Evolutionary conservation across 768 basidiomycete species (phyloP).

Genomic region (Macrolepiota fuliginosa): DNA sequence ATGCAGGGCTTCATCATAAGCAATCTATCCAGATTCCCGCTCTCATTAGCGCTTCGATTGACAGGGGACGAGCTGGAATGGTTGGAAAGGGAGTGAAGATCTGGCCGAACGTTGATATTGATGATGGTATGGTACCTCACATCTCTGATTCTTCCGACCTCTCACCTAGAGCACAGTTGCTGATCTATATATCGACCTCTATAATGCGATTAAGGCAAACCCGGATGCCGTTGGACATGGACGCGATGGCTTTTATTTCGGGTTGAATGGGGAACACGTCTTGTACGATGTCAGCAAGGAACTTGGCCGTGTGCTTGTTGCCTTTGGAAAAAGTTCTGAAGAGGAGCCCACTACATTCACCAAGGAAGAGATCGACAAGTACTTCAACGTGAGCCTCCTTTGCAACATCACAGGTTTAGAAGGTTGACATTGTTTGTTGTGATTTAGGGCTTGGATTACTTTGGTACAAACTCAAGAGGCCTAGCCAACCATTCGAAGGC

Average conservation of each 20-base stretch:
- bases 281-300: constrained; percentile 33
- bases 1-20: constrained; percentile 45
- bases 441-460: constrained; percentile 14
- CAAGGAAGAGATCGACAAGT: constrained; percentile 41
- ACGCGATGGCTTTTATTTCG: constrained; percentile 47
- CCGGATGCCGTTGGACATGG: constrained; percentile 37
- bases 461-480: constrained; percentile 39
- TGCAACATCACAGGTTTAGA: neutral
- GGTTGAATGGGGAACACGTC: constrained; percentile 46
- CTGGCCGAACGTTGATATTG: constrained; percentile 55
- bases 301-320: constrained; percentile 36
- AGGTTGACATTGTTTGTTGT: neutral
- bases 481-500: constrained; percentile 37
- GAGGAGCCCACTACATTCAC: constrained; percentile 46
- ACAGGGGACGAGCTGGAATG: constrained; percentile 45
- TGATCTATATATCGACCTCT: constrained; percentile 39
- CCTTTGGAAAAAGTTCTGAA: constrained; percentile 31
- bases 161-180: constrained; percentile 31
- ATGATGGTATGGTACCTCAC: constrained; percentile 36
- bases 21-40: constrained; percentile 50
- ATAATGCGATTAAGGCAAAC: constrained; percentile 30
- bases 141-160: neutral
- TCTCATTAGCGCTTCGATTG: constrained; percentile 37
- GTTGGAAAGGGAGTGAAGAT: constrained; percentile 51
- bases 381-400: constrained; percentile 23